Evolutionary conservation across 345 rosid species (phyloP), one percentile per base, ranked within the genome.

Genomic region (Hibiscus tridactylites): DNA sequence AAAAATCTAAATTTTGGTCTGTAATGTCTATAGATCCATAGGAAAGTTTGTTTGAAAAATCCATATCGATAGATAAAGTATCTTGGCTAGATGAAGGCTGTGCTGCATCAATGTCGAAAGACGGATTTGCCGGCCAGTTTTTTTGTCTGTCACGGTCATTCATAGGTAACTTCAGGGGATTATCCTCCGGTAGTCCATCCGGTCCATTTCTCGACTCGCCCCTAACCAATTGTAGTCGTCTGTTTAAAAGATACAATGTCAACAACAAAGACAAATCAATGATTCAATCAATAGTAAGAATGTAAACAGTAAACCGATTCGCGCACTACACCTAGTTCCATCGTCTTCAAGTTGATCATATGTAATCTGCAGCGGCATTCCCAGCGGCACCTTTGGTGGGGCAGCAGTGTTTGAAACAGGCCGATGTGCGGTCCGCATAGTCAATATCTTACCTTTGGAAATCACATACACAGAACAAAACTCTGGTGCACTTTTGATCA

Each of bases 381-480:
- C 77, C 7, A 71, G 56, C 17, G 90, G 82, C 72, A 53, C 71
- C 77, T 79, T 89, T 44, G 92, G 90, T 13, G 87, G 96, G 24
- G 75, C 15, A 24, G 83, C 82, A 37, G 83, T 76, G 74, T 82
- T 85, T 12, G 83, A 77, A 64, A 81, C 81, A 19, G 77, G 74
- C 46, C 91, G 81, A 16, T 80, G 91, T 9, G 97, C 91, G 8
- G 85, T 71, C 59, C 82, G 71, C 4, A 79, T 75, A 5, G 92
- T 74, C 9, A 76, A 52, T 21, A 88, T 73, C 83, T 87, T 93
- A 71, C 98, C 97, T 78, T 91, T 91, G n/a, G 86, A 75, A 74
- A 93, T 88, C 9, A 93, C 89, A 50, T 82, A 91, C 3, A 90
- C 81, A 24, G 90, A 85, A 79, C 97, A 93, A 70, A 87, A 91